phyloP scores from a whole-genome alignment of 495 filamentous ascomycete species.

The Daldinia decipiens region DNA sequence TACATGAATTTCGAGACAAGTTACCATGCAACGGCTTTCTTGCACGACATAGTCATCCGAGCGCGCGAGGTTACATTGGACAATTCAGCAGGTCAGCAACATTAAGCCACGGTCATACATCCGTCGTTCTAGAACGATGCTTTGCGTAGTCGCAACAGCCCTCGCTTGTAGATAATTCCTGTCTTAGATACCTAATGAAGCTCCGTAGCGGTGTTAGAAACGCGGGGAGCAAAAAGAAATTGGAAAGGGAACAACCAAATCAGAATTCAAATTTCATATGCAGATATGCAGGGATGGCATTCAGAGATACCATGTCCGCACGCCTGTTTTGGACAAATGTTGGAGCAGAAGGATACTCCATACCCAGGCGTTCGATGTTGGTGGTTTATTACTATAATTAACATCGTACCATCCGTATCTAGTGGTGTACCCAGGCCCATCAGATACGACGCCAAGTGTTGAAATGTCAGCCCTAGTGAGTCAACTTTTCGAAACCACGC shows the following conservation, averaged over 20 bases:
- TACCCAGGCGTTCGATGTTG: neutral
- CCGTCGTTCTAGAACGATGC: neutral
- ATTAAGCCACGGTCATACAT: neutral
- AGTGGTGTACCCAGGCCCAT: neutral
- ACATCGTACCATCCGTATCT: constrained; percentile 6
- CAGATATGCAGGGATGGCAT: neutral
- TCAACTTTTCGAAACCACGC: neutral
- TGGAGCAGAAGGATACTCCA: neutral
- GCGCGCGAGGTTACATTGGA: constrained; percentile 31
- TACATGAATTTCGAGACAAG: neutral
- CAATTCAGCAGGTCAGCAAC: constrained; percentile 9
- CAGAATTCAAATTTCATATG: neutral
- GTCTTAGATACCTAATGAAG: too few relatives aligned
- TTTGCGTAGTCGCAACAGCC: neutral
- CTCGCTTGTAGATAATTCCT: neutral
- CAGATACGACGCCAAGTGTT: neutral
- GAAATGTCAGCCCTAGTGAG: neutral
- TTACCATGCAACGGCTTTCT: constrained; percentile 7
- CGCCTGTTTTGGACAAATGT: neutral
- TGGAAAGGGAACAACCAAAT: neutral
- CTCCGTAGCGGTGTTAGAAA: neutral
- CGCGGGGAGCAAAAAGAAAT: neutral
- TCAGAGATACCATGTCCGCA: neutral
- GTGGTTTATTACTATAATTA: constrained; percentile 7
- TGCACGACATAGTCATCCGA: neutral